Evolutionary conservation across 2,329 filamentous ascomycete species (phyloP), one percentile per base, ranked within the genome.

Genomic region (Epichloe elymi): DNA sequence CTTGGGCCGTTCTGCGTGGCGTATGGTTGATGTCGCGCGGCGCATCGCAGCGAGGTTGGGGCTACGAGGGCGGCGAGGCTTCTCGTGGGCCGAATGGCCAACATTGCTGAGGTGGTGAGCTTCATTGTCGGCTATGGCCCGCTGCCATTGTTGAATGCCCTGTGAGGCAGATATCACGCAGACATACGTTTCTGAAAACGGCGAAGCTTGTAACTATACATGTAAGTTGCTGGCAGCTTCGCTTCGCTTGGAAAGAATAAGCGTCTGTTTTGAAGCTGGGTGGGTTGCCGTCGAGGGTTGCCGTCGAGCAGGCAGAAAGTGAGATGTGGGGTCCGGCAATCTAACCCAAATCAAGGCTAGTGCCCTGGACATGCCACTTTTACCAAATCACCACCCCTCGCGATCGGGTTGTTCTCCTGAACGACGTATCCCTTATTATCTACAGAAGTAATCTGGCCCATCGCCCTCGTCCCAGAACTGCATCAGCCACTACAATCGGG

Each of bases 1-100:
- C 63, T 65, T 19, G 74, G 58, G 53, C 69, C 70, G 53, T 71
- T 76, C 47, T 83, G 74, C 43, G 80, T 82, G 54, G 82, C 77
- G 68, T 83, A 85, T 48, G 67, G 64, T 60, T 79, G 52, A 39
- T 20, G 36, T 36, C 23, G 46, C 14, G 41, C 42, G 12, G n/a
- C 38, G 37, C 49, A 51, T 41, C 30, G 46, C 17, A 46, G 41
- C 5, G 38, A 36, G 4, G 17, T 36, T n/a, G 46, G 19, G n/a
- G 17, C 38, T 3, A 46, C 59, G 43, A 58, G 53, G 54, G 54
- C 41, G 49, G 58, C 54, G 54, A 65, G 53, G 56, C 56, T 58
- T 46, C 61, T 56, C 54, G 61, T 60, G 33, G 59, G 63, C 55
- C 65, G 67, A 64, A 64, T 63, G 53, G 61, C 61, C 51, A 59